Conservation (phyloP, 495 filamentous ascomycete genomes). For the Neurospora terricola region DNA sequence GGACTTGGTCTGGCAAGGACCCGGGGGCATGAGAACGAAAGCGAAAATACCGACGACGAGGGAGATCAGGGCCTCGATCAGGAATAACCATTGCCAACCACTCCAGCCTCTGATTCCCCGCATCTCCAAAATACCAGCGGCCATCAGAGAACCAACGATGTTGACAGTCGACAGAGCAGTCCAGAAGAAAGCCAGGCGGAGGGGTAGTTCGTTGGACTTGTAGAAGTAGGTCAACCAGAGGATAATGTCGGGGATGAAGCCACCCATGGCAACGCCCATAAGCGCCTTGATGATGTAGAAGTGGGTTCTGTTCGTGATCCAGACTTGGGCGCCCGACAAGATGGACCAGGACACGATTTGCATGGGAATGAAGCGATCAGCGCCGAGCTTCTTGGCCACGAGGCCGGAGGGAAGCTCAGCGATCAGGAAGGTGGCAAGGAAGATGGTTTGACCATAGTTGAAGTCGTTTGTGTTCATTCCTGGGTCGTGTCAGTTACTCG, state of each 20-base stretch:
- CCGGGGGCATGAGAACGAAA: conserved; percentile 44
- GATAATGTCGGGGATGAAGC: conserved; percentile 42
- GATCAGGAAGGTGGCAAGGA: conserved; percentile 34
- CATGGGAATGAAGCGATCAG: conserved; percentile 38
- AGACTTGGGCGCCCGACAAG: conserved; percentile 30
- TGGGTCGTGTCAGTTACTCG: neutral
- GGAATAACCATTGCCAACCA: conserved; percentile 46
- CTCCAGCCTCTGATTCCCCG: conserved; percentile 36
- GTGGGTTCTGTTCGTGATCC: conserved; percentile 21
- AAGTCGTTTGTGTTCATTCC: conserved; percentile 40
- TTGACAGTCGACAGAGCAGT: conserved; percentile 32
- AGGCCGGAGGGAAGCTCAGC: conserved; percentile 40
- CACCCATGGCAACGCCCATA: conserved; percentile 38
- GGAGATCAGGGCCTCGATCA: conserved; percentile 47
- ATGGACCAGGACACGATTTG: conserved; percentile 38
- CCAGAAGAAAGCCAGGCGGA: conserved; percentile 44
- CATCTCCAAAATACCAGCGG: conserved; percentile 42
- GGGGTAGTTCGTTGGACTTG: conserved; percentile 39
- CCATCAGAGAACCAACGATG: conserved; percentile 41
- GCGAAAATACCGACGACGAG: conserved; percentile 41
- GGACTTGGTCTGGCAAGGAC: conserved; percentile 40
- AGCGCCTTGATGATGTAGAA: conserved; percentile 36
- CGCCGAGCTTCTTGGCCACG: conserved; percentile 38
- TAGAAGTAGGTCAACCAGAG: conserved; percentile 48
- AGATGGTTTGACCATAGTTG: conserved; percentile 37